These are phyloP conservation scores for Hypoxylon sp. DNA, from an alignment of 2,329 filamentous ascomycete species.

Conservation along the genomic window DNA sequence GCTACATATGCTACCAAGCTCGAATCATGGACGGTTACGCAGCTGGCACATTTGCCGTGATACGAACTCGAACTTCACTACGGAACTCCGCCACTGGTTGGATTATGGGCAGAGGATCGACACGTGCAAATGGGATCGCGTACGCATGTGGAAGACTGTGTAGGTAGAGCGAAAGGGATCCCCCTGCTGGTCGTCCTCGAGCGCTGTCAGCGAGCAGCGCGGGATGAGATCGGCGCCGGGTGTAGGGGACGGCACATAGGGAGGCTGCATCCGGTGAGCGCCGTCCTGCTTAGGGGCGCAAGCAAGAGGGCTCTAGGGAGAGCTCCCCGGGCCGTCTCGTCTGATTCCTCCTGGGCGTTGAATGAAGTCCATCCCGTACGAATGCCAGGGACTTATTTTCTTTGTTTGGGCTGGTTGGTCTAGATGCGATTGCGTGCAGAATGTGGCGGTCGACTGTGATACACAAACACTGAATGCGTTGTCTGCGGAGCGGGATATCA, in stretches of 20 bases:
- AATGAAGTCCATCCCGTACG: slow-evolving; percentile 29
- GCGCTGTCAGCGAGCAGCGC: slow-evolving; percentile 22
- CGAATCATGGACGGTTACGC: slow-evolving; percentile 28
- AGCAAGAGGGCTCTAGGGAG: slow-evolving; percentile 11
- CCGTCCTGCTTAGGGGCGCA: slow-evolving; percentile 23
- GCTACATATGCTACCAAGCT: slow-evolving; percentile 15
- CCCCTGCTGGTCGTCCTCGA: slow-evolving; percentile 34
- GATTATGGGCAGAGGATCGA: slow-evolving; percentile 34
- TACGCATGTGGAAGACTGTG: slow-evolving; percentile 21
- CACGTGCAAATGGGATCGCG: slow-evolving; percentile 24
- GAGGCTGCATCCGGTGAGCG: slow-evolving; percentile 45
- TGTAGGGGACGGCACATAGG: slow-evolving; percentile 43
- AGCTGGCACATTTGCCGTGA: slow-evolving; percentile 37
- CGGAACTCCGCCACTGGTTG: slow-evolving; percentile 41
- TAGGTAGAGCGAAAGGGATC: slow-evolving; percentile 16
- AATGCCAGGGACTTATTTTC: slow-evolving; percentile 16
- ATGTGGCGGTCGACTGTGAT: slow-evolving; percentile 27
- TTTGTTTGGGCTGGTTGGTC: slow-evolving; percentile 27
- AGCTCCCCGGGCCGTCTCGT: slow-evolving; percentile 28
- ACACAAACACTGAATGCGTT: slow-evolving; percentile 8
- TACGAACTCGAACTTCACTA: slow-evolving; percentile 31
- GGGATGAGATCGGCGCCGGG: slow-evolving; percentile 45
- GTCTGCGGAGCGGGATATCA: slow-evolving; percentile 16
- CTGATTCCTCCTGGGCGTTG: slow-evolving; percentile 17
- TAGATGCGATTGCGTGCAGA: slow-evolving; percentile 45